Conservation (phyloP, 225 moss, liverwort and hornwort genomes). For the Physcomitrium patens region DNA sequence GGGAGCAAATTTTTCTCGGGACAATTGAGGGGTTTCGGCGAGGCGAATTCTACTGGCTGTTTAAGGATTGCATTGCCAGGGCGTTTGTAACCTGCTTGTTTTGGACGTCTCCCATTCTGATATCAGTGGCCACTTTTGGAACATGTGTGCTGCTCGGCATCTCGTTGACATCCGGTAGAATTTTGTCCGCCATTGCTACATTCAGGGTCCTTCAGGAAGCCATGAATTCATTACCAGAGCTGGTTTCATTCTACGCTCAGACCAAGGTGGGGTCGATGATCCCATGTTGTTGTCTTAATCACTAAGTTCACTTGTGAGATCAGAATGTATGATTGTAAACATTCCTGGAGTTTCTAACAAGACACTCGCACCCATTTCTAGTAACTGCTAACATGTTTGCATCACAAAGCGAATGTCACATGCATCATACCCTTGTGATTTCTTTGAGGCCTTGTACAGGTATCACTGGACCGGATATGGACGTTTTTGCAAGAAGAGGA, state of each 20-base stretch:
- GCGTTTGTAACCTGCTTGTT: constrained; percentile 45
- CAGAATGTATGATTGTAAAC: too few species aligned
- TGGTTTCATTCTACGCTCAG: too few species aligned
- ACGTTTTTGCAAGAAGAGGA: constrained; percentile 52
- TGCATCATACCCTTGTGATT: too few species aligned
- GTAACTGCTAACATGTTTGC: too few species aligned
- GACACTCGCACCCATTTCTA: too few species aligned
- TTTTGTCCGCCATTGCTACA: constrained; percentile 66
- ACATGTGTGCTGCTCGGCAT: constrained; percentile 42
- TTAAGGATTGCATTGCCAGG: constrained; percentile 37
- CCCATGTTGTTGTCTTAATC: too few species aligned
- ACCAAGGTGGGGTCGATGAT: too few species aligned
- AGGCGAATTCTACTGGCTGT: constrained; percentile 46
- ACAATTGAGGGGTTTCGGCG: constrained; percentile 44
- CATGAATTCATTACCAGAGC: constrained; percentile 49
- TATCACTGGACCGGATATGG: constrained; percentile 50
- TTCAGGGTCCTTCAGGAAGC: constrained; percentile 67
- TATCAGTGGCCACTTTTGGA: constrained; percentile 60
- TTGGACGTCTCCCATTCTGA: constrained; percentile 58
- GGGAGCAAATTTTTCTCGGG: constrained; percentile 51
- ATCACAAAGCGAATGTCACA: too few species aligned
- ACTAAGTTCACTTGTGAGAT: too few species aligned
- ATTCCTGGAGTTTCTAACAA: too few species aligned
- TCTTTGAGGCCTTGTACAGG: constrained; percentile 41
- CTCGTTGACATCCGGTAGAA: constrained; percentile 50